These are phyloP conservation scores for Debaryomyces singareniensis DNA, from an alignment of 1,139 yeast genomes.

Conservation along the genomic window DNA sequence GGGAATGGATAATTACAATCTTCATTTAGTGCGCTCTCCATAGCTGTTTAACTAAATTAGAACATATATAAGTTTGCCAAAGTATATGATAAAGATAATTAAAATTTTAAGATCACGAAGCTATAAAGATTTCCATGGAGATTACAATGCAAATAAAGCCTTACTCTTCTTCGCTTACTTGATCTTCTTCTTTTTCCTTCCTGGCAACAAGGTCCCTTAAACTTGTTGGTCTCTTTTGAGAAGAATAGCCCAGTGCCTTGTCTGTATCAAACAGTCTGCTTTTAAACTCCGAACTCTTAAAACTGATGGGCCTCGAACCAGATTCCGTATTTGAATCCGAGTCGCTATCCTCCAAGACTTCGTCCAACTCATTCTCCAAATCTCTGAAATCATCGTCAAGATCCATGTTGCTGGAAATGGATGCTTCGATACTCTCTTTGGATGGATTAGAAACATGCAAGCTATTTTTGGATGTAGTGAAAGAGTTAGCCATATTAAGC, in stretches of 20 bases:
- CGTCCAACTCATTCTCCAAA: conserved; percentile 39
- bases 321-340: neutral
- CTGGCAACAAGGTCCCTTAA: conserved; percentile 24
- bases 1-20: no score
- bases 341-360: conserved; percentile 28
- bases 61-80: neutral
- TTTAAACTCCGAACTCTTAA: neutral
- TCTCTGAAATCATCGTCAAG: conserved; percentile 40
- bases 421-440: no score
- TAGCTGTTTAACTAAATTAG: no score
- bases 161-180: conserved; percentile 33
- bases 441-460: no score
- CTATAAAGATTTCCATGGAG: neutral
- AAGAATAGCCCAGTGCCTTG: neutral
- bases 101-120: neutral
- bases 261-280: neutral
- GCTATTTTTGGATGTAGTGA: no score
- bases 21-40: no score
- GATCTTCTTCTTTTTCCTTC: conserved; percentile 18
- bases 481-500: no score
- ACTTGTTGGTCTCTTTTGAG: conserved; percentile 25
- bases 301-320: no score
- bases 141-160: neutral
- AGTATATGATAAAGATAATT: neutral
- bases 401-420: conserved; percentile 11